A percentile compares a stretch with the other conserved stretches of the same genome.
These are phyloP conservation scores for Fusarium pseudocircinatum DNA, from an alignment of 2,329 filamentous ascomycete species.

Conservation along the genomic window DNA sequence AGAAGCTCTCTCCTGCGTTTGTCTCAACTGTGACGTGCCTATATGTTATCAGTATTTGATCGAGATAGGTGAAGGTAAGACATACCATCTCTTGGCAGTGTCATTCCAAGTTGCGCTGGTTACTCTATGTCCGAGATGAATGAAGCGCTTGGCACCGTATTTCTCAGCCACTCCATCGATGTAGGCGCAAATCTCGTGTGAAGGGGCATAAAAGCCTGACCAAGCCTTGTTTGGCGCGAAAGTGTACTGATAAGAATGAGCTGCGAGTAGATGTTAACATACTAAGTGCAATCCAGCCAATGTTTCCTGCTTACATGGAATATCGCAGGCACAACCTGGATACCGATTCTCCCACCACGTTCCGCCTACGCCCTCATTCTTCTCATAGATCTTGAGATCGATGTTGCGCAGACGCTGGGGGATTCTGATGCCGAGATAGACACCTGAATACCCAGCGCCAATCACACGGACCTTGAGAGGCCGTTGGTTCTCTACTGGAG, in stretches of 20 bases:
- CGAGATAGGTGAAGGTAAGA: fast-evolving
- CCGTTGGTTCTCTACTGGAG: not conserved
- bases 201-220: not conserved
- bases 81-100: not conserved
- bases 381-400: not conserved
- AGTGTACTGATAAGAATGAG: not conserved
- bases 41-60: fast-evolving
- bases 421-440: not conserved
- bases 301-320: not conserved
- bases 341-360: not conserved
- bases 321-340: not conserved
- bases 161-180: not conserved
- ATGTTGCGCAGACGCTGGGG: not conserved
- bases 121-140: not conserved
- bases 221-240: not conserved
- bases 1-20: fast-evolving
- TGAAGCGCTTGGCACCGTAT: not conserved
- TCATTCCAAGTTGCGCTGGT: not conserved
- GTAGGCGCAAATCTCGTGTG: not conserved
- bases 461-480: not conserved
- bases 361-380: not conserved
- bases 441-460: not conserved
- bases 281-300: too few species aligned
- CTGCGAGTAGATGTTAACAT: not conserved
- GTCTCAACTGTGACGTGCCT: not conserved